These are phyloP conservation scores for Rhodomyrtus psidioides DNA, from an alignment of 441 rosid genomes.

Conservation along the genomic window DNA sequence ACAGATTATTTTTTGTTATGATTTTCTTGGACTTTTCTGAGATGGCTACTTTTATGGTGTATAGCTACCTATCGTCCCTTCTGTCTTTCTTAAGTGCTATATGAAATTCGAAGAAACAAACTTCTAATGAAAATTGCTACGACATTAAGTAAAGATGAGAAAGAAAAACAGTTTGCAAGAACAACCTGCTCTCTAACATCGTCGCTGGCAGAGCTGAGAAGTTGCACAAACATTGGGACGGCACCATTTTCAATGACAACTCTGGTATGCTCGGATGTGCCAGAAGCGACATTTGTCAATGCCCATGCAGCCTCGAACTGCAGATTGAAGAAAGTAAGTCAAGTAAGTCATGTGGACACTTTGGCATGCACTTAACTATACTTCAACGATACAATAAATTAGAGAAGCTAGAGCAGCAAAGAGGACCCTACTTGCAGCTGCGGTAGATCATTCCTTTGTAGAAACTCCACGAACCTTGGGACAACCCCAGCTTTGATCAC, in stretches of 20 bases:
- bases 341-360: neutral
- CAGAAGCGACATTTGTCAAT: conserved; percentile 31
- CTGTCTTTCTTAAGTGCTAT: neutral
- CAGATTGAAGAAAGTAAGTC: neutral
- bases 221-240: conserved; percentile 31
- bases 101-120: neutral
- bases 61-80: neutral
- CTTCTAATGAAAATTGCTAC: neutral
- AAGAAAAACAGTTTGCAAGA: neutral
- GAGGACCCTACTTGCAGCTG: conserved; percentile 8
- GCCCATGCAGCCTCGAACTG: conserved; percentile 40
- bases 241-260: conserved; percentile 31
- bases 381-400: neutral
- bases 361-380: neutral
- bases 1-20: neutral
- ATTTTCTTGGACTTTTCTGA: neutral
- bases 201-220: conserved; percentile 22
- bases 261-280: conserved; percentile 25
- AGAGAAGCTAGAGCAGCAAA: neutral
- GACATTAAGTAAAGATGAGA: neutral
- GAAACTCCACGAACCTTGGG: conserved; percentile 15
- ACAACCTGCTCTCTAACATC: conserved; percentile 35
- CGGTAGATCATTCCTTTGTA: conserved; percentile 9
- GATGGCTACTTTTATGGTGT: neutral
- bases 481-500: conserved; percentile 26